These are phyloP conservation scores for Heterobasidion parviporum DNA, from an alignment of 1,284 basidiomycete species.

Conservation along the genomic window DNA sequence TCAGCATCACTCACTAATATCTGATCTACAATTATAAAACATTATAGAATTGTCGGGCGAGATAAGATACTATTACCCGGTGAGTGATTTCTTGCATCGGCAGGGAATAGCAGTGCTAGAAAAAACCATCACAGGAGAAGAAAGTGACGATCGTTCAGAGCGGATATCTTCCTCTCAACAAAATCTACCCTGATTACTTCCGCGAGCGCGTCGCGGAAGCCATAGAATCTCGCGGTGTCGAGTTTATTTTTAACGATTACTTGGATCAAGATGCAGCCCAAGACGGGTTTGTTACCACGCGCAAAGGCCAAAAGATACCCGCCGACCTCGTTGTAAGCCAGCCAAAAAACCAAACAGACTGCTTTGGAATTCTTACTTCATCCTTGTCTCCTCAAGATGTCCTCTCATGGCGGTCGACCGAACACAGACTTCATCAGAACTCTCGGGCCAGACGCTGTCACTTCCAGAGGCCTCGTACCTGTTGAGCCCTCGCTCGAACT, in stretches of 20 bases:
- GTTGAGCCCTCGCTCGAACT: conserved; percentile 47
- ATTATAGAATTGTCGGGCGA: conserved; percentile 47
- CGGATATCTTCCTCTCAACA: conserved; percentile 41
- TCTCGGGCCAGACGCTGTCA: conserved; percentile 33
- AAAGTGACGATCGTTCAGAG: conserved; percentile 26
- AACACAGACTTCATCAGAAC: conserved; percentile 26
- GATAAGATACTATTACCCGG: conserved; percentile 31
- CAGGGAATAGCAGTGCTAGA: not conserved
- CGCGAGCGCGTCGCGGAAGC: conserved; percentile 35
- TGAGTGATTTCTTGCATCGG: conserved; percentile 29
- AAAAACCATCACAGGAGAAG: not conserved
- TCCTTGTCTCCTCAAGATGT: not conserved
- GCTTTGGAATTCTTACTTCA: too few relatives aligned
- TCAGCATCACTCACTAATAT: not conserved
- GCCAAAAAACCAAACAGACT: not conserved
- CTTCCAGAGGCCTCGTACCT: conserved; percentile 32
- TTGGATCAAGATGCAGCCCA: conserved; percentile 32
- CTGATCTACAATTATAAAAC: not conserved
- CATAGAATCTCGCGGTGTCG: conserved; percentile 33
- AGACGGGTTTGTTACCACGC: conserved; percentile 34
- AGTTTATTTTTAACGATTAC: conserved; percentile 45
- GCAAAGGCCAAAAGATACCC: conserved; percentile 39
- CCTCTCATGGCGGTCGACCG: not conserved
- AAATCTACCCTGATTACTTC: conserved; percentile 45
- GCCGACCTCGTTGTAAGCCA: conserved; percentile 52